Evolutionary conservation across 2,329 filamentous ascomycete genomes (phyloP), one percentile per base, ranked within the genome.

Genomic region (Ceratocystis albifundus): DNA sequence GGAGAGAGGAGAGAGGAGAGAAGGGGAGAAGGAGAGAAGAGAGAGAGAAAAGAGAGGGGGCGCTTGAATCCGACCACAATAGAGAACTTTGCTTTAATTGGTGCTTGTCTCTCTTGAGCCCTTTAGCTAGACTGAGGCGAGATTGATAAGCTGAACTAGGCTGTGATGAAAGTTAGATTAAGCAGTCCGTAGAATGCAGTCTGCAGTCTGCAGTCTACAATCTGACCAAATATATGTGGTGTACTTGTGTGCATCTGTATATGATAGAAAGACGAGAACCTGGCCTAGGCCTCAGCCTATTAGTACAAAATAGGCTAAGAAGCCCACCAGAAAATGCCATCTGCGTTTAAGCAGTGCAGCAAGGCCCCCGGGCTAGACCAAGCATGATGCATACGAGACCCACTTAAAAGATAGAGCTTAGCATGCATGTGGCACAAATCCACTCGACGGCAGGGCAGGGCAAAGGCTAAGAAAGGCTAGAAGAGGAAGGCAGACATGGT

Each of bases 301-400:
- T 53, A 53, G 48, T 12, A 53, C 48, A 25, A 53, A 53, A 53
- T 25, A 53, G 48, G 48, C 20, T 25, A 50, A 20, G 50, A 25
- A 55, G 25, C 10, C 22, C 17, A 30, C 17, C 17, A 50, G 20
- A 10, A 50, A 50, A 25, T 53, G 48, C 48, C 48, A 53, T 20
- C 48, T 30, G 53, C 28, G 53, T 59, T 59, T 59, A 59, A 59
- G 28, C 53, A 59, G 53, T 59, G 53, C 25, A 32, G 53, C 22
- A 32, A 30, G 28, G 53, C 53, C 17, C 25, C 28, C 28, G 30
- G 53, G 53, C 7, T n/a, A 41, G 36, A 41, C 36, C 36, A 41
- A 41, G 53, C 53, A 59, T 59, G 12, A 59, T 59, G 28, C 22
- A 59, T 36, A n/a, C 15, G 15, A 36, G 28, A 2, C 7, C 53